A percentile compares a stretch with the other conserved stretches of the same genome.
phyloP scores from a whole-genome alignment of 2,329 filamentous ascomycete species.

The Hymenoscyphus fructigenus region DNA sequence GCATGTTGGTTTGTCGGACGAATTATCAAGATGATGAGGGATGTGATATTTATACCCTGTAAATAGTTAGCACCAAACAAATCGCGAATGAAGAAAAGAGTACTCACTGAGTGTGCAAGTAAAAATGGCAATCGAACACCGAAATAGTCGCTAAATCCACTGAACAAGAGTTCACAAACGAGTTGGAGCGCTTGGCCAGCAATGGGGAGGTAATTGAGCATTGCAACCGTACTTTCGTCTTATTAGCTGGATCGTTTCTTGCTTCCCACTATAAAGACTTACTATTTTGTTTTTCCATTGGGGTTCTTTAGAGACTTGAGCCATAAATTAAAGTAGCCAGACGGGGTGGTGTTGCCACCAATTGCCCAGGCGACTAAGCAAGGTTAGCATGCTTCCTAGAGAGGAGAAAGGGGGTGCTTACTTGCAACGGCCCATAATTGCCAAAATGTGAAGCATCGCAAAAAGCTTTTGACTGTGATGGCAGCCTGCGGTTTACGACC shows the following conservation, averaged over 20 bases:
- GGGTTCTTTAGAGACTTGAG: constrained; percentile 42
- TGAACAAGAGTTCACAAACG: constrained; percentile 17
- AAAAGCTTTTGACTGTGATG: constrained; percentile 40
- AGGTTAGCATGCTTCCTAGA: no score
- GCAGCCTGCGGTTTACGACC: neutral
- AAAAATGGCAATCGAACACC: constrained; percentile 12
- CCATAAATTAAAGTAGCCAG: constrained; percentile 47
- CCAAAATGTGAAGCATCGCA: constrained; percentile 48
- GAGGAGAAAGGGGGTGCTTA: no score
- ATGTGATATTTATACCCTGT: constrained; percentile 13
- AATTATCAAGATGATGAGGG: constrained; percentile 16
- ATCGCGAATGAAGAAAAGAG: no score
- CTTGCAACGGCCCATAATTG: constrained; percentile 42
- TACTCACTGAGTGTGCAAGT: constrained; percentile 8
- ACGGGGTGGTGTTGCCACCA: constrained; percentile 47
- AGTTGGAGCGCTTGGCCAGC: constrained; percentile 14
- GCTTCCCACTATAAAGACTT: no score
- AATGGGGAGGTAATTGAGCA: constrained; percentile 19
- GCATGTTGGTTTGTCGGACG: constrained; percentile 14
- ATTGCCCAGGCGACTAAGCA: constrained; percentile 30
- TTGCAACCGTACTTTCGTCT: neutral
- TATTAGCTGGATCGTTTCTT: no score
- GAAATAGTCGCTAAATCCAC: constrained; percentile 16
- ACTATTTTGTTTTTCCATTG: constrained; percentile 36
- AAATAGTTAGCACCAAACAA: no score